phyloP scores from a whole-genome alignment of 345 rosid species.

The Linum usitatissimum region DNA sequence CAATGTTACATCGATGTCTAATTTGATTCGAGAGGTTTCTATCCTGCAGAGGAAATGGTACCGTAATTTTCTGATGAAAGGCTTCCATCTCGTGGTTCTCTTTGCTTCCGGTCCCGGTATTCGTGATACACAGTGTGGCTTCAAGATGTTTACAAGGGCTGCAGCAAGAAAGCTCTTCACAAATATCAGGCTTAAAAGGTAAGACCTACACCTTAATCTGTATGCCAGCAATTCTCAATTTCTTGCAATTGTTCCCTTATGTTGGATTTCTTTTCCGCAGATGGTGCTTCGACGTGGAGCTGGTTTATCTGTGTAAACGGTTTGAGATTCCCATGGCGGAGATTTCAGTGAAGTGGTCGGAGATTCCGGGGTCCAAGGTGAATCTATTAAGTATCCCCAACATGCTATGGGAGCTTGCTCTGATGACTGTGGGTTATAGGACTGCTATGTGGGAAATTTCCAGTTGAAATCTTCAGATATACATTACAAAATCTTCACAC shows the following conservation, averaged over 20 bases:
- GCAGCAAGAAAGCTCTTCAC: conserved; percentile 93
- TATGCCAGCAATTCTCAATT: background rate
- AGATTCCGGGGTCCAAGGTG: conserved; percentile 95
- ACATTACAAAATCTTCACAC: too few relatives aligned
- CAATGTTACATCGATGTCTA: conserved; percentile 5
- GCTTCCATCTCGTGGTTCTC: conserved; percentile 86
- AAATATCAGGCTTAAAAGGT: conserved; percentile 81
- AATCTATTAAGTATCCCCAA: conserved; percentile 77
- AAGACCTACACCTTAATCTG: background rate
- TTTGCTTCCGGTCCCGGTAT: conserved; percentile 88
- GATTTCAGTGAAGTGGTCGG: conserved; percentile 89
- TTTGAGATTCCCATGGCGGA: conserved; percentile 62
- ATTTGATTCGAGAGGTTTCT: conserved; percentile 13
- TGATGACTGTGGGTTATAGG: conserved; percentile 86
- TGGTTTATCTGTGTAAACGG: conserved; percentile 81
- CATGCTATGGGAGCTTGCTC: conserved; percentile 96
- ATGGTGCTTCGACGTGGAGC: conserved; percentile 98
- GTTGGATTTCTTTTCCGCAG: conserved; percentile 29
- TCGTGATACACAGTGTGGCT: conserved; percentile 99
- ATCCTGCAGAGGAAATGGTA: conserved; percentile 88
- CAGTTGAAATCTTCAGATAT: conserved; percentile 16
- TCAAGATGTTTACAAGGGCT: conserved; percentile 97
- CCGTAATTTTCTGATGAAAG: conserved; percentile 95
- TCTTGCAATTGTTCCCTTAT: background rate
- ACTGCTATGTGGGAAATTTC: conserved; percentile 63